A percentile compares a stretch with the other conserved stretches of the same genome.
Evolutionary conservation across 2,329 filamentous ascomycete species (phyloP).

Genomic region (Aspergillus flavus): DNA sequence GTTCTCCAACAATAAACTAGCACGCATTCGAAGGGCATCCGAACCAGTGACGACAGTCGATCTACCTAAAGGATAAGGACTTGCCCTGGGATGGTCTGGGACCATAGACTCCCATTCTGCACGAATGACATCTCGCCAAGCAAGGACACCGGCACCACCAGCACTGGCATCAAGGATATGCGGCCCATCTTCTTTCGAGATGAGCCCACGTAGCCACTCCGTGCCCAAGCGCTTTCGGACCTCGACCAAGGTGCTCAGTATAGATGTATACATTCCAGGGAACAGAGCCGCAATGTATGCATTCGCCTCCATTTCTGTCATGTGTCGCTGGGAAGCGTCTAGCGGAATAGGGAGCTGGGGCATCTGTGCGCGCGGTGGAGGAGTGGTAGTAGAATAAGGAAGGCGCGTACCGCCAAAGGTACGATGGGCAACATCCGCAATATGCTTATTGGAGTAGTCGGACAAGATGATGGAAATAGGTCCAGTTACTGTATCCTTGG

Average conservation of each 20-base stretch:
- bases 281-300: slow-evolving; percentile 61
- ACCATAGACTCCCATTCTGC: slow-evolving; percentile 78
- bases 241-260: slow-evolving; percentile 60
- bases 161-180: slow-evolving; percentile 64
- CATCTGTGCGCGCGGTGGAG: slow-evolving; percentile 52
- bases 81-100: slow-evolving; percentile 43
- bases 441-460: slow-evolving; percentile 71
- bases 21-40: slow-evolving; percentile 71
- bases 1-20: slow-evolving; percentile 77
- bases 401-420: slow-evolving; percentile 76
- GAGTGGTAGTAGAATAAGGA: slow-evolving; percentile 75
- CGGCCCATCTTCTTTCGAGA: slow-evolving; percentile 59
- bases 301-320: slow-evolving; percentile 65
- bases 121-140: slow-evolving; percentile 70
- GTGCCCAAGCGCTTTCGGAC: slow-evolving; percentile 62
- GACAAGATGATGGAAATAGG: slow-evolving; percentile 72
- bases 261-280: slow-evolving; percentile 62
- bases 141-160: slow-evolving; percentile 63
- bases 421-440: slow-evolving; percentile 70
- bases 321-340: slow-evolving; percentile 56
- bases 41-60: slow-evolving; percentile 81
- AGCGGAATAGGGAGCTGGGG: slow-evolving; percentile 62
- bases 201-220: slow-evolving; percentile 59
- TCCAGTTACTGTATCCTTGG: slow-evolving; percentile 66
- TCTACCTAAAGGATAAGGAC: slow-evolving; percentile 59